Base-by-base conservation (phyloP, 2,329 filamentous ascomycete genomes). In the Phyllosticta citribraziliensis region DNA sequence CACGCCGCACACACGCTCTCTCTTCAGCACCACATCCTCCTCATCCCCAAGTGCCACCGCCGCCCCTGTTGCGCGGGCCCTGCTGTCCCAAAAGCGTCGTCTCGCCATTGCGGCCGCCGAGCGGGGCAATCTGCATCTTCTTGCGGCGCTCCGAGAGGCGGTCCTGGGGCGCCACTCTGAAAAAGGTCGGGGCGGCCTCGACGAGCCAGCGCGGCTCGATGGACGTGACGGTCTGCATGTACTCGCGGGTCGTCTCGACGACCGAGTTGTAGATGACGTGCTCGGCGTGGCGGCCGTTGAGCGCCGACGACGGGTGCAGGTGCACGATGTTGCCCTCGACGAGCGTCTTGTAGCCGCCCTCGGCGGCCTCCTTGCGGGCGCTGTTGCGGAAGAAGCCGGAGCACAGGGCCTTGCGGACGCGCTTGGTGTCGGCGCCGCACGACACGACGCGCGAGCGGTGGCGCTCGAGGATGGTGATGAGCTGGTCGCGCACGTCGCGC, bases 141-240 rank as follows among this genome's bases (percentile, higher is more conserved):
- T 90, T 88, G 83, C 95, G 94, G 70, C 94, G 80, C 82, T 96
- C 97, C 65, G 88, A 93, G 69, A 99, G 75, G 61, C 84, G 81
- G 71, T 97, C 91, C 40, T 88, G 93, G 0, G 89, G 86, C 19
- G 94, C 93, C 4, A 97, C 91, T 82, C 96, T 96, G 85, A 97
- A 99, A 79, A 97, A 99, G 0, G 91, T 97, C 10, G 95, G 94
- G n/a, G 95, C 94, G 12, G 92, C 93, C 69, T 97, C 92, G 0
- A 97, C 91, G 22, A 99, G 82, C 85, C 84, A 87, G 73, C 96
- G 96, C 9, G 94, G 93, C 76, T 99, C 94, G 69, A 99, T 97
- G 3, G 84, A 84, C 3, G 91, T 96, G 14, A 91, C 94, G 71
- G 85, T 89, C 70, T 96, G 92, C 94, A 99, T 97, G 75, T 97